Evolutionary conservation across 2,329 filamentous ascomycete species (phyloP), one percentile per base, ranked within the genome.

Genomic region (Fusarium guadeloupense): DNA sequence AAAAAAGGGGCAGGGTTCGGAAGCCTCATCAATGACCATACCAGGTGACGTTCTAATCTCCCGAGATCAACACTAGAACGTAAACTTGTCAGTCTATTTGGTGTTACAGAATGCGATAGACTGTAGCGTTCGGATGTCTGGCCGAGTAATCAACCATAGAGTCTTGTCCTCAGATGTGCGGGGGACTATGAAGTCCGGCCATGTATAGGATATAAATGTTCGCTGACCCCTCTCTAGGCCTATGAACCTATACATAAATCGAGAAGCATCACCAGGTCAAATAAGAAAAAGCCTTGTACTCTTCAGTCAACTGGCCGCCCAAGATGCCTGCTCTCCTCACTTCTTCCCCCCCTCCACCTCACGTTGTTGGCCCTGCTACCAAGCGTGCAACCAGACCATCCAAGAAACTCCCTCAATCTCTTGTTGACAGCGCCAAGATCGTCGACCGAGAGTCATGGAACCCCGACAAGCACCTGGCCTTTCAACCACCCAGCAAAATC

Each of bases 381-480:
- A 50, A 50, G 38, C 46, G 38, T 6, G 46, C 46, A 14, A 50
- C 46, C 30, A 12, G 38, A 6, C 38, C 46, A 16, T 50, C 46
- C 23, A 50, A 50, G 30, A 20, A 14, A 17, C 38, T 50, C n/a
- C 46, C 46, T 10, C 30, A 50, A 23, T 28, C 38, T 17, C 38
- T 50, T 13, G 14, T 50, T 16, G 30, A 50, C 2, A 10, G n/a
- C 4, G 30, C 46, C 7, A 50, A 43, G 30, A 17, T 50, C 14
- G 14, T 13, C 5, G 28, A 43, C 20, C 41, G 42, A 14, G 46
- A 50, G 38, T 5, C 30, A 26, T 50, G 46, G 46, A 12, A 43
- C 12, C 6, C 46, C 8, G 26, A 49, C 26, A 69, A 66, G 56
- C 65, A 69, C 33, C 53, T 69, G 4, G 55, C 53, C 21, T 69